Conservation (phyloP, 1,284 basidiomycete species). For the Mixia osmundae region DNA sequence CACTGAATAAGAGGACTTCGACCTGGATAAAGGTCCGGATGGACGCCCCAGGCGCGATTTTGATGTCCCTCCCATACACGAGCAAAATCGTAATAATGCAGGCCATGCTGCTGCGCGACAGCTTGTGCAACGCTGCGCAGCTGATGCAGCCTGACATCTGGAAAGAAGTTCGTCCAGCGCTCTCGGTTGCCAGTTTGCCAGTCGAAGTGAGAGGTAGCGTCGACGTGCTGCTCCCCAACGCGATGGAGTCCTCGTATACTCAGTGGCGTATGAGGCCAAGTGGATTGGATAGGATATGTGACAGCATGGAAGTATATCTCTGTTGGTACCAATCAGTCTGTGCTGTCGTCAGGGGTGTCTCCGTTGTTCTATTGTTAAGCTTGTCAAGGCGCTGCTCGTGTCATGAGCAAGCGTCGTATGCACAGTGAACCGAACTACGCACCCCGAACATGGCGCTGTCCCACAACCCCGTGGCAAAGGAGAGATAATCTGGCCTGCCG, state of each 20-base stretch:
- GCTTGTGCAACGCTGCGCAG: slow-evolving; percentile 15
- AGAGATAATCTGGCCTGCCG: slow-evolving; percentile 16
- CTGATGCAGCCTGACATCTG: slow-evolving; percentile 15
- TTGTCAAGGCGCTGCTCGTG: too few relatives aligned
- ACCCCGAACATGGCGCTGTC: slow-evolving; percentile 18
- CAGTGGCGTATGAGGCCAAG: slow-evolving; percentile 13
- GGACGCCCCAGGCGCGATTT: too few relatives aligned
- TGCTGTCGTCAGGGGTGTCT: slow-evolving; percentile 12
- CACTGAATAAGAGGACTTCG: too few relatives aligned
- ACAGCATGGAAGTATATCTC: slow-evolving; percentile 10
- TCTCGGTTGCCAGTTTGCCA: not conserved
- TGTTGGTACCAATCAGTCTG: slow-evolving; percentile 14
- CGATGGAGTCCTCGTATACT: slow-evolving; percentile 15
- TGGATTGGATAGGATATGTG: slow-evolving; percentile 9
- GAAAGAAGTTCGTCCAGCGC: slow-evolving; percentile 15
- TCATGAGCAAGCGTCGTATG: too few relatives aligned
- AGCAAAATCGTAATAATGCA: slow-evolving; percentile 16
- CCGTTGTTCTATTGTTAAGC: slow-evolving; percentile 9
- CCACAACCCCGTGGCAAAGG: slow-evolving; percentile 17
- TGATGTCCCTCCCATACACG: slow-evolving; percentile 18
- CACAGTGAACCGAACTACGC: too few relatives aligned
- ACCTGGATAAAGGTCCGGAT: too few relatives aligned
- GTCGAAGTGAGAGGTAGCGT: not conserved
- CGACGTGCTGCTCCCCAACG: slow-evolving; percentile 7
- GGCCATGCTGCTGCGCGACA: slow-evolving; percentile 10